Evolutionary conservation across 495 filamentous ascomycete genomes (phyloP).

Genomic region (Podospora pseudopauciseta): DNA sequence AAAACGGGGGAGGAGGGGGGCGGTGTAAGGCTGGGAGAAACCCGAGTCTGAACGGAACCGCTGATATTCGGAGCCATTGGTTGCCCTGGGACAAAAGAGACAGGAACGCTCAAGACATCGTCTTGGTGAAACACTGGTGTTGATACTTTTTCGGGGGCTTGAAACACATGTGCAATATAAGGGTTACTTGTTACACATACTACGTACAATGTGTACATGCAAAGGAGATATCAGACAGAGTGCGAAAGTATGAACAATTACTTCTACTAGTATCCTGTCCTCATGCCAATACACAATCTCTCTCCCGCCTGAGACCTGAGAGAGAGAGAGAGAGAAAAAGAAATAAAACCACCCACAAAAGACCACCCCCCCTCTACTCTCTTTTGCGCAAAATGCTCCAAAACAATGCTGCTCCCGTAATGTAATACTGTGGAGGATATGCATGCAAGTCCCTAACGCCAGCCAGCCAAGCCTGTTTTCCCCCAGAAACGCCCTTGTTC

Average conservation of each 20-base stretch:
- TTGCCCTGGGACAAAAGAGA: neutral
- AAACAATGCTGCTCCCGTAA: neutral
- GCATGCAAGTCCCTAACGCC: neutral
- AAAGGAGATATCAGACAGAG: neutral
- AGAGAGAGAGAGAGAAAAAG: neutral
- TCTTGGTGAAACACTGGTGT: neutral
- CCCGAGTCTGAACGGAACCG: neutral
- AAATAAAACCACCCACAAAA: neutral
- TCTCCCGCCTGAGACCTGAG: neutral
- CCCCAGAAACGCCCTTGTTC: neutral
- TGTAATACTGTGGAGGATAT: constrained; percentile 3
- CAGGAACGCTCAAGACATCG: neutral
- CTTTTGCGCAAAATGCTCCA: neutral
- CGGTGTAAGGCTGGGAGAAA: neutral
- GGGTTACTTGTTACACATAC: neutral
- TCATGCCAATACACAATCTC: neutral
- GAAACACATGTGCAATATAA: neutral
- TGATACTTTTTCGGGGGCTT: neutral
- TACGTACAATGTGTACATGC: too few relatives aligned
- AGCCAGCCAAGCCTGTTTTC: neutral
- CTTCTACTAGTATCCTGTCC: neutral
- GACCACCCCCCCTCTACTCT: neutral
- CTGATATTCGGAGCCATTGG: neutral
- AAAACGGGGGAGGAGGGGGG: neutral
- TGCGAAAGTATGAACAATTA: neutral